phyloP scores from a whole-genome alignment of 1,284 basidiomycete genomes.

The Wolfiporia cocos region DNA sequence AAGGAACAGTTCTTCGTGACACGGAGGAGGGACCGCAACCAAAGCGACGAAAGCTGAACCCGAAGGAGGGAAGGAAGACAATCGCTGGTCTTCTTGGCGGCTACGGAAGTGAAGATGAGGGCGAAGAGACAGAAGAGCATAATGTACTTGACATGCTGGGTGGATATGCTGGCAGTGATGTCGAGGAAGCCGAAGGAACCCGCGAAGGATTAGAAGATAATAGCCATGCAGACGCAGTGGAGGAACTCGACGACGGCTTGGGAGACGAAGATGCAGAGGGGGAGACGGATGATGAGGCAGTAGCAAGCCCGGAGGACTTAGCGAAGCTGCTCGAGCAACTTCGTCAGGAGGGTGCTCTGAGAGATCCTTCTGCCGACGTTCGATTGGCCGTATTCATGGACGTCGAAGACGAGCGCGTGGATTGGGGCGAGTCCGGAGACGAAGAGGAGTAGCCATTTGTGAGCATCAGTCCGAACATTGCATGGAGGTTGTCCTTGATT shows the following conservation, averaged over 20 bases:
- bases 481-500: too few relatives aligned
- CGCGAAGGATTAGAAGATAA: neutral
- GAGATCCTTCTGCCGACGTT: conserved; percentile 22
- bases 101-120: conserved; percentile 58
- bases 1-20: conserved; percentile 34
- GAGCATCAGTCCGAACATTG: too few relatives aligned
- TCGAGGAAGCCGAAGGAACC: conserved; percentile 29
- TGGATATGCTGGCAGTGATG: conserved; percentile 52
- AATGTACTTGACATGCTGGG: conserved; percentile 42
- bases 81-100: conserved; percentile 55
- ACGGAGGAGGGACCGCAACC: conserved; percentile 29
- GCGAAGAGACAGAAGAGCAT: conserved; percentile 23
- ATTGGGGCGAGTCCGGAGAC: conserved; percentile 55
- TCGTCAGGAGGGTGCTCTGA: conserved; percentile 32
- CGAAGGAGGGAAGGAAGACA: conserved; percentile 42
- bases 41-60: conserved; percentile 51
- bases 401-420: conserved; percentile 46
- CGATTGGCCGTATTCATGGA: conserved; percentile 22
- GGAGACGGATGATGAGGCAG: conserved; percentile 21
- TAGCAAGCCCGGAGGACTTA: conserved; percentile 39
- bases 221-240: too few relatives aligned
- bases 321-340: conserved; percentile 45
- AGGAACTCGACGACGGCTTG: conserved; percentile 13
- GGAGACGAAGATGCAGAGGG: conserved; percentile 26
- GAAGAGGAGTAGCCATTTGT: conserved; percentile 23